A percentile compares a stretch with the other conserved stretches of the same genome.
These are phyloP conservation scores for Diaporthe velutina DNA, from an alignment of 2,329 filamentous ascomycete species.

Conservation along the genomic window DNA sequence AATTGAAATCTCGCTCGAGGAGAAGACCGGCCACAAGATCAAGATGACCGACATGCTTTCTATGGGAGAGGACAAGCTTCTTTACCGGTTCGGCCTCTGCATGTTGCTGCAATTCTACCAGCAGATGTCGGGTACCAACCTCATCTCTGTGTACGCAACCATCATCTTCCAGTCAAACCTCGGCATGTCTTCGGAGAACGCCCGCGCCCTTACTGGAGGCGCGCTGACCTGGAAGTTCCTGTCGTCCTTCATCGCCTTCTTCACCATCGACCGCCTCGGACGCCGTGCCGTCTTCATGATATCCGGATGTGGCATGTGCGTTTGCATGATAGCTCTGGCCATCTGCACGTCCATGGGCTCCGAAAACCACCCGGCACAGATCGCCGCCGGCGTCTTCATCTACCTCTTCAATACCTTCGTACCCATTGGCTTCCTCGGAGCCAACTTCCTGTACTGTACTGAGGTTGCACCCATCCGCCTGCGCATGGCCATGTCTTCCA, in stretches of 20 bases:
- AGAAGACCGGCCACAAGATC: slow-evolving; percentile 51
- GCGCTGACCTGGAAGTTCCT: slow-evolving; percentile 70
- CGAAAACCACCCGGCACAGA: slow-evolving; percentile 59
- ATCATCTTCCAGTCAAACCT: slow-evolving; percentile 58
- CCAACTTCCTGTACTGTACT: slow-evolving; percentile 72
- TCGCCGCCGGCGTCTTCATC: slow-evolving; percentile 67
- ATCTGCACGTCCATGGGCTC: slow-evolving; percentile 63
- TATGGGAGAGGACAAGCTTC: slow-evolving; percentile 63
- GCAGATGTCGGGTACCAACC: slow-evolving; percentile 62
- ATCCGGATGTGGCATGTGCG: slow-evolving; percentile 64
- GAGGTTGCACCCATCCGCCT: slow-evolving; percentile 67
- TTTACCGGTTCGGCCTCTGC: slow-evolving; percentile 64
- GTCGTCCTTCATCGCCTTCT: slow-evolving; percentile 62
- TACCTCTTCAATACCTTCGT: slow-evolving; percentile 73
- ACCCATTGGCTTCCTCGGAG: slow-evolving; percentile 69
- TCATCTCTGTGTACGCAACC: slow-evolving; percentile 61
- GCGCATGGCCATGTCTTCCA: slow-evolving; percentile 66
- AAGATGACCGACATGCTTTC: slow-evolving; percentile 59
- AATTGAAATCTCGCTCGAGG: slow-evolving; percentile 43
- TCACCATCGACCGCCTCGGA: slow-evolving; percentile 64
- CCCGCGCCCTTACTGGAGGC: slow-evolving; percentile 59
- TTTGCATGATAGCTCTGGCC: slow-evolving; percentile 67
- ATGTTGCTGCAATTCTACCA: slow-evolving; percentile 64
- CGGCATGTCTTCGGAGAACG: slow-evolving; percentile 51
- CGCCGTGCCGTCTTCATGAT: slow-evolving; percentile 65